Conservation (phyloP, 2,329 filamentous ascomycete genomes). For the Colletotrichum tropicicola region DNA sequence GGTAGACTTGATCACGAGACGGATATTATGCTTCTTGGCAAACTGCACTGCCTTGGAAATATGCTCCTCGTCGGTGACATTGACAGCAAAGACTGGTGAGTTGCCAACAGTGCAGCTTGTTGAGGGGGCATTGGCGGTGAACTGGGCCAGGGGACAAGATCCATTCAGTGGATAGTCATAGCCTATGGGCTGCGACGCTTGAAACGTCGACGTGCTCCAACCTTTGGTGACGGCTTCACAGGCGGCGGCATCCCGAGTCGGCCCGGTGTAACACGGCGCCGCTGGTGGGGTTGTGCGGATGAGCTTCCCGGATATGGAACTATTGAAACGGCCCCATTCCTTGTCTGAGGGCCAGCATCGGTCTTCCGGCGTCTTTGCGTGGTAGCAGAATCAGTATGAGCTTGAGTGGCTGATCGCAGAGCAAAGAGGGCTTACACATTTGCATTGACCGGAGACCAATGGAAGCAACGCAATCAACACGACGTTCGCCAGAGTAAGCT, state of each 20-base stretch:
- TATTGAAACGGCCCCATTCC: slow-evolving; percentile 60
- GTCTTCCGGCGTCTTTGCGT: slow-evolving; percentile 40
- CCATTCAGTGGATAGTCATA: slow-evolving; percentile 6
- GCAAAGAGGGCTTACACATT: not conserved
- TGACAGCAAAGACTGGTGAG: slow-evolving; percentile 40
- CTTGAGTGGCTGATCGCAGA: too few species aligned
- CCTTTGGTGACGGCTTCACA: slow-evolving; percentile 2
- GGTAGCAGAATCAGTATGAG: not conserved
- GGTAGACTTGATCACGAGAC: slow-evolving; percentile 47
- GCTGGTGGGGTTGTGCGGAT: slow-evolving; percentile 60
- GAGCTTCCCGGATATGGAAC: slow-evolving; percentile 57
- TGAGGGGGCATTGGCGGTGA: not conserved
- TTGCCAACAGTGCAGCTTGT: slow-evolving; percentile 47
- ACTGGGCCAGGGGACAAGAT: slow-evolving; percentile 2
- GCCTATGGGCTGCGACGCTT: slow-evolving; percentile 11
- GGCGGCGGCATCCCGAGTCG: not conserved
- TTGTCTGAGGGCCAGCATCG: slow-evolving; percentile 57
- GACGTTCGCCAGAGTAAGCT: not conserved
- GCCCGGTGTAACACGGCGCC: slow-evolving; percentile 10
- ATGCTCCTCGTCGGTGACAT: slow-evolving; percentile 7
- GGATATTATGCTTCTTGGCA: slow-evolving; percentile 48
- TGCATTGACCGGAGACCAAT: slow-evolving; percentile 1
- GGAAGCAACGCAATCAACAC: not conserved
- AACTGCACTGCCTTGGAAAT: slow-evolving; percentile 36
- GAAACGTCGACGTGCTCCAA: not conserved